Evolutionary conservation across 2,329 filamentous ascomycete genomes (phyloP).

Genomic region (Talaromyces sp.): DNA sequence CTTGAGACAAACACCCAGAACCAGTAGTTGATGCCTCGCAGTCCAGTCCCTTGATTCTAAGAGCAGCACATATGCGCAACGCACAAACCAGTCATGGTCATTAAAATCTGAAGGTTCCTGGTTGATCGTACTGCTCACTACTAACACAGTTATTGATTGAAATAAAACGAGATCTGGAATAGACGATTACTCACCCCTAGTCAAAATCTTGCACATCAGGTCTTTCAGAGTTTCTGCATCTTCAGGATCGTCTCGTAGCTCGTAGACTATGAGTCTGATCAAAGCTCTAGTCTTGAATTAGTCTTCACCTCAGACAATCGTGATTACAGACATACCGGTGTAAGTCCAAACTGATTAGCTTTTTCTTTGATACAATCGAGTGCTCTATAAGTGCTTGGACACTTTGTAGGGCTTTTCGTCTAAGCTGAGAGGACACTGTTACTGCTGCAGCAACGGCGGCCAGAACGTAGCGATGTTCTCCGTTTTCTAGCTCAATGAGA

Average conservation of each 20-base stretch:
- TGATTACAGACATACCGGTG: constrained; percentile 3
- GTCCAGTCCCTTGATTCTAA: constrained; percentile 3
- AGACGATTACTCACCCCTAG: background rate
- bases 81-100: constrained; percentile 17
- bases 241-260: background rate
- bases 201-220: constrained; percentile 8
- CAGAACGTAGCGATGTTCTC: constrained; percentile 9
- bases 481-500: constrained; percentile 7
- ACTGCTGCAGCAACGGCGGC: constrained; percentile 12
- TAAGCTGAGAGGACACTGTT: background rate
- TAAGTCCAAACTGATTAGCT: constrained; percentile 2
- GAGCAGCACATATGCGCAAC: constrained; percentile 9
- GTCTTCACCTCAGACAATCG: background rate
- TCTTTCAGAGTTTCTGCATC: background rate
- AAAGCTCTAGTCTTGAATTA: constrained; percentile 1
- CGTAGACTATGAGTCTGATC: constrained; percentile 9
- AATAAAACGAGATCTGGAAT: background rate
- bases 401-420: constrained; percentile 9
- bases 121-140: background rate
- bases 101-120: background rate
- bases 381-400: background rate
- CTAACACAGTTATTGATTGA: background rate
- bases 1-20: background rate
- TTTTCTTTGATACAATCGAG: background rate
- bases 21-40: background rate